Evolutionary conservation across 495 filamentous ascomycete species (phyloP).

Genomic region (Hypoxylon fuscum): DNA sequence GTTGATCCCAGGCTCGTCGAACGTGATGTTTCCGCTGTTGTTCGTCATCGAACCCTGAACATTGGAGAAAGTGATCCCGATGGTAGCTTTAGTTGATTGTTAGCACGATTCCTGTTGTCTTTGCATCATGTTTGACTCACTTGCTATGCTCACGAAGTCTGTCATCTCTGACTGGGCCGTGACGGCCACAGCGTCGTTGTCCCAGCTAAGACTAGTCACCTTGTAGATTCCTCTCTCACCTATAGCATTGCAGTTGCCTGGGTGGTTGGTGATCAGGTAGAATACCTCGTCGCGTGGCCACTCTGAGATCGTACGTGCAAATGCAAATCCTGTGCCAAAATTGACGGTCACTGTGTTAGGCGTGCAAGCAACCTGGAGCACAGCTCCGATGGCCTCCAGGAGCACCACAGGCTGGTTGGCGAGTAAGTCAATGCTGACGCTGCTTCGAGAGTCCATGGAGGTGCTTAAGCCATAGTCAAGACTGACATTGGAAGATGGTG

Average conservation of each 20-base stretch:
- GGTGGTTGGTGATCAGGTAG: conserved; percentile 44
- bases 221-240: conserved; percentile 41
- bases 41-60: conserved; percentile 19
- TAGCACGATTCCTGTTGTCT: background rate
- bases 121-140: conserved; percentile 29
- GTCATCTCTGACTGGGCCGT: conserved; percentile 28
- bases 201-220: conserved; percentile 34
- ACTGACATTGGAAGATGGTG: conserved; percentile 33
- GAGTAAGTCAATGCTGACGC: conserved; percentile 37
- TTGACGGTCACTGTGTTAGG: conserved; percentile 28
- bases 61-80: conserved; percentile 36
- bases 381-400: conserved; percentile 41
- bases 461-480: conserved; percentile 39
- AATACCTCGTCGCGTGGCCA: conserved; percentile 37
- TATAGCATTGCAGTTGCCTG: conserved; percentile 36
- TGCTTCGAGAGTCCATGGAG: conserved; percentile 16
- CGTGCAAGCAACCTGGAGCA: conserved; percentile 39
- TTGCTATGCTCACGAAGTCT: conserved; percentile 35
- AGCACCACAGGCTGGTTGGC: conserved; percentile 39
- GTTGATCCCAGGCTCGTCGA: conserved; percentile 39
- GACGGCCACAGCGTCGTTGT: conserved; percentile 24
- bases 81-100: conserved; percentile 10
- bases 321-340: conserved; percentile 38
- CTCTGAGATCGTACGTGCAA: conserved; percentile 23
- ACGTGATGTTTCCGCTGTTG: conserved; percentile 32